Percentiles rank a stretch among this genome's conserved stretches.
phyloP scores from a whole-genome alignment of 768 basidiomycete genomes.

The Lentinula guzmanii region DNA sequence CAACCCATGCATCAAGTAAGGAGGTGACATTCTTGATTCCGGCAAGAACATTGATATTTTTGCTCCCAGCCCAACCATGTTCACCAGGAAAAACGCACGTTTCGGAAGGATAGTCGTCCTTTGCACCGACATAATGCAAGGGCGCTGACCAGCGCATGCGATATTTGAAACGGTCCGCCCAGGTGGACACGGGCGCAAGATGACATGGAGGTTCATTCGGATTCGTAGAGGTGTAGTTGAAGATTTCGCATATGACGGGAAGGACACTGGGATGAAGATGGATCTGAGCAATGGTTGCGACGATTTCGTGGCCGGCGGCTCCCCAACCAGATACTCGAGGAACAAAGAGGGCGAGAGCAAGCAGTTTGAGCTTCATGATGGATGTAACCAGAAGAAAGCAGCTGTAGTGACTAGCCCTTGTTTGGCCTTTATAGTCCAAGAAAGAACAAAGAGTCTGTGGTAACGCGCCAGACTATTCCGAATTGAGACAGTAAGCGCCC shows the following conservation, averaged over 20 bases:
- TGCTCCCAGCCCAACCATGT: constrained; percentile 62
- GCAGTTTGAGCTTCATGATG: constrained; percentile 7
- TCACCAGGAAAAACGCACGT: constrained; percentile 74
- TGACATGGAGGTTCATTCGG: constrained; percentile 52
- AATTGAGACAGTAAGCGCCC: neutral
- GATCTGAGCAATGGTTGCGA: constrained; percentile 92
- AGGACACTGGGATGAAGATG: constrained; percentile 74
- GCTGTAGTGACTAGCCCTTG: neutral
- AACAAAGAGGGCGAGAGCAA: neutral
- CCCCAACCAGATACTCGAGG: constrained; percentile 29
- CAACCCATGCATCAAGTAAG: constrained; percentile 48
- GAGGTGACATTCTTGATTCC: constrained; percentile 73
- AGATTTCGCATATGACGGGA: constrained; percentile 62
- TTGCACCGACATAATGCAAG: constrained; percentile 70
- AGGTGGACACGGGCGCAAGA: constrained; percentile 77
- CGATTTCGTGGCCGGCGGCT: constrained; percentile 67
- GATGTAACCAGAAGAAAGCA: neutral
- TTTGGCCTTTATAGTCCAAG: neutral
- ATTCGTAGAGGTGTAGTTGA: constrained; percentile 39
- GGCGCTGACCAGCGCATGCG: constrained; percentile 68
- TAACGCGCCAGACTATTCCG: neutral
- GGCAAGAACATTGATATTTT: constrained; percentile 62
- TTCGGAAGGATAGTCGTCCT: constrained; percentile 72
- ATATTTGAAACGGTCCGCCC: constrained; percentile 74
- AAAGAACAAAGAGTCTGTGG: neutral